Percentiles rank a stretch among this genome's conserved stretches.
Conservation (phyloP, 352 stramenopile species). For the Phytopythium aichiense region DNA sequence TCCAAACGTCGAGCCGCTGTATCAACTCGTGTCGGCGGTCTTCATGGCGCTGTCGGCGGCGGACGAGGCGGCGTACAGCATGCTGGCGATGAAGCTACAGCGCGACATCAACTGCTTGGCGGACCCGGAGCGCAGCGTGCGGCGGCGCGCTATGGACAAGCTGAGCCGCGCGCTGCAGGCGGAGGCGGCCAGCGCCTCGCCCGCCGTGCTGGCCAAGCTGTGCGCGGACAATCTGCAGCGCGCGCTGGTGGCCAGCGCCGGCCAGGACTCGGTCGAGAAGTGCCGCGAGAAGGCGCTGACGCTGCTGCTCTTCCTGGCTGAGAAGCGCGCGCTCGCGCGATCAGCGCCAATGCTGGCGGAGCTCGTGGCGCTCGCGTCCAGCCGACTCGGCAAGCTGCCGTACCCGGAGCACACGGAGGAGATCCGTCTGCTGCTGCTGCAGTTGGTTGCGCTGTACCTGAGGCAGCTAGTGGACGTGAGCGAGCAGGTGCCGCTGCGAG, state of each 20-base stretch:
- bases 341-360: slow-evolving; percentile 37
- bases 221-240: slow-evolving; percentile 39
- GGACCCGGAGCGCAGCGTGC: slow-evolving; percentile 65
- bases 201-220: slow-evolving; percentile 35
- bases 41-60: slow-evolving; percentile 41
- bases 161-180: slow-evolving; percentile 47
- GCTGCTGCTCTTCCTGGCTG: slow-evolving; percentile 53
- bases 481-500: slow-evolving; percentile 24
- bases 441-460: slow-evolving; percentile 50
- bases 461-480: slow-evolving; percentile 33
- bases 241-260: slow-evolving; percentile 44
- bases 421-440: slow-evolving; percentile 68
- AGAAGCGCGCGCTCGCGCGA: slow-evolving; percentile 39
- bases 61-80: slow-evolving; percentile 47
- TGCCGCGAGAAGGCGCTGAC: slow-evolving; percentile 67
- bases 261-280: slow-evolving; percentile 62
- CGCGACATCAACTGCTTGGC: slow-evolving; percentile 78
- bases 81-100: slow-evolving; percentile 78
- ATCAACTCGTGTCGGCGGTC: background rate
- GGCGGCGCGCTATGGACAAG: slow-evolving; percentile 69
- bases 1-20: background rate
- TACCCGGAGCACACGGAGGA: slow-evolving; percentile 80
- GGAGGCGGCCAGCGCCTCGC: slow-evolving; percentile 33
- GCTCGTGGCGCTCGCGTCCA: slow-evolving; percentile 39
- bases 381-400: slow-evolving; percentile 69